These are phyloP conservation scores for Aphanocladium album DNA, from an alignment of 2,329 filamentous ascomycete genomes.

Conservation along the genomic window DNA sequence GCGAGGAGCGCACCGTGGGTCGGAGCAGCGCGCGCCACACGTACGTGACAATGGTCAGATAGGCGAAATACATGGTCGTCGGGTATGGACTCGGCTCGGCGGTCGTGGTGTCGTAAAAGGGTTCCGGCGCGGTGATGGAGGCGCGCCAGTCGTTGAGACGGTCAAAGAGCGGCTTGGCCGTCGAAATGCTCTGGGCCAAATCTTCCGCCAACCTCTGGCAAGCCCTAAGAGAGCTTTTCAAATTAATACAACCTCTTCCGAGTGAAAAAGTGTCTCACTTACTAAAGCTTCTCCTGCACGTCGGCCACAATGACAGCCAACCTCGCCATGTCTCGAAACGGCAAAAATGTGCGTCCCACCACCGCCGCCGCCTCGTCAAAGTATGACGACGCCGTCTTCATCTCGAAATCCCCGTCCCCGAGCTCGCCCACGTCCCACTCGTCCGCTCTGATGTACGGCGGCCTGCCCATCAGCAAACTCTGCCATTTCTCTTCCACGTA, in stretches of 20 bases:
- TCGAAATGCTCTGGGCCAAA: constrained; percentile 11
- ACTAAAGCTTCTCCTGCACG: constrained; percentile 15
- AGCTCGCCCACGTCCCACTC: constrained; percentile 25
- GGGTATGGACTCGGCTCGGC: background rate
- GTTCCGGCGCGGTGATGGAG: constrained; percentile 5
- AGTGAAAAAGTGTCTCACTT: background rate
- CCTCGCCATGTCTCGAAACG: constrained; percentile 15
- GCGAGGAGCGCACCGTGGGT: constrained; percentile 14
- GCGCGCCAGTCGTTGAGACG: constrained; percentile 14
- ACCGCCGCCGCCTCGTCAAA: constrained; percentile 4
- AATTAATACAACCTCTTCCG: background rate
- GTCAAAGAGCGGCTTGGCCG: constrained; percentile 14
- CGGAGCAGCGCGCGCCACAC: constrained; percentile 16
- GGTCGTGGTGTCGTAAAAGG: background rate
- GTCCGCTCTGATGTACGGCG: constrained; percentile 28
- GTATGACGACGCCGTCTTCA: background rate
- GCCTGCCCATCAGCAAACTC: constrained; percentile 29
- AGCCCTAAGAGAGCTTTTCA: constrained; percentile 11
- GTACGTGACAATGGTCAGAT: constrained; percentile 15
- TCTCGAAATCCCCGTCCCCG: constrained; percentile 12
- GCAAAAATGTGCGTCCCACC: background rate
- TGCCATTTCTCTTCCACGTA: constrained; percentile 35
- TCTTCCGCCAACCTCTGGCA: constrained; percentile 15
- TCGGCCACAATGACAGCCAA: constrained; percentile 14
- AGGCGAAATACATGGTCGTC: constrained; percentile 15